Evolutionary conservation across 192 early-diverging fungal species (phyloP).

Genomic region (Chytriomyces confervae): DNA sequence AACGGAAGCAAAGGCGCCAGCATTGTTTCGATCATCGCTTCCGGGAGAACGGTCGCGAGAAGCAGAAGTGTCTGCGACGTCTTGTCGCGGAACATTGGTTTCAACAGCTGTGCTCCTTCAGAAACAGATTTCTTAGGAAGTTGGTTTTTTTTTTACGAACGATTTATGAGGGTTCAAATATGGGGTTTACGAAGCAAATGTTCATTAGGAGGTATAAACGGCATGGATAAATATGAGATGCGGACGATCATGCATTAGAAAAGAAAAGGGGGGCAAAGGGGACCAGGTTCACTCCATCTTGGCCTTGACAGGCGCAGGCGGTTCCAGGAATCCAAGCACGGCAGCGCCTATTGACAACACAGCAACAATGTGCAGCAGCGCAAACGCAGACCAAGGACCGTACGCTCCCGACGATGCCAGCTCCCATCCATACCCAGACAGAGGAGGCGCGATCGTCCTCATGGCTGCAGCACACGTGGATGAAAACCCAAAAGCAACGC

Average conservation of each 20-base stretch:
- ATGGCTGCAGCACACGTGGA: conserved; percentile 41
- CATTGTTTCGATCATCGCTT: conserved; percentile 35
- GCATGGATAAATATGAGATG: no score
- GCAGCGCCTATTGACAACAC: not conserved
- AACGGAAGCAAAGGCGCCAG: conserved; percentile 54
- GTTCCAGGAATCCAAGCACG: no score
- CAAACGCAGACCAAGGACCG: conserved; percentile 7
- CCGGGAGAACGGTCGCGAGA: conserved; percentile 42
- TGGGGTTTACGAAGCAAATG: no score
- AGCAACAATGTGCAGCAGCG: not conserved
- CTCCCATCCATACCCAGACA: conserved; percentile 45
- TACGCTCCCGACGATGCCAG: conserved; percentile 6
- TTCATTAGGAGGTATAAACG: no score
- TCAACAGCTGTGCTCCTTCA: no score
- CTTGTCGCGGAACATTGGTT: not conserved
- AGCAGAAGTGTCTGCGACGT: conserved; percentile 40
- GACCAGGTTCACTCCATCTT: no score
- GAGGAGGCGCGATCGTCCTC: conserved; percentile 40
- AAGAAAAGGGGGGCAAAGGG: no score
- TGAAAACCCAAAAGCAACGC: conserved; percentile 42
- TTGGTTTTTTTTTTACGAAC: no score
- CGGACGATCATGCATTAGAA: no score
- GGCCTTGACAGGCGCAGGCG: no score
- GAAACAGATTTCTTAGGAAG: no score
- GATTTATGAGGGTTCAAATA: no score